Evolutionary conservation across 1,284 basidiomycete genomes (phyloP), one percentile per base, ranked within the genome.

Genomic region (Wallemia mellicola): DNA sequence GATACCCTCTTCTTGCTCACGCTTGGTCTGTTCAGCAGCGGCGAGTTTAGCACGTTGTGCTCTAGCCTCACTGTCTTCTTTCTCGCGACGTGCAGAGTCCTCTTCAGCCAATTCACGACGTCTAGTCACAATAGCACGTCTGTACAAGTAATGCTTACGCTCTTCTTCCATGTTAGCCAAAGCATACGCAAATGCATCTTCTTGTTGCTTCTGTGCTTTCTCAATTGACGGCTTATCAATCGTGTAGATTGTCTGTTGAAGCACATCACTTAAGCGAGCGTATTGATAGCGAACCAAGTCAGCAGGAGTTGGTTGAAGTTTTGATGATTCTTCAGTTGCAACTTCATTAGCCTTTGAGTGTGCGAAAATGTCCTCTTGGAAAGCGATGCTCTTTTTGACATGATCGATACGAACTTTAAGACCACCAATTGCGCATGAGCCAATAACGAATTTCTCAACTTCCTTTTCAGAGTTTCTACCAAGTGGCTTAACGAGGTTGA

Each of bases 391-490:
- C 38, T 87, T 83, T 11, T 77, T 78, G 55, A 83, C 80, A 70
- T 98, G 94, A 71, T 98, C 89, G 58, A 96, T 80, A 24, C 82
- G 80, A 62, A 95, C 82, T 66, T 76, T 78, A 61, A 96, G 77
- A 69, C 95, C 89, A 54, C 88, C 87, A 17, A 83, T 79, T 62
- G 85, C 81, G 61, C 86, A 86, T 62, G 86, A 88, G 60, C 82
- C 82, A 80, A 95, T 88, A 64, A 95, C 74, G 71, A 94, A 96
- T 27, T 85, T 82, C 69, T 94, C 88, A 61, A 89, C 77, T 67
- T 84, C 81, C 62, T 82, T 79, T 54, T 78, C 76, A 62, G 81
- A 79, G 60, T 73, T 68, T n/a, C 68, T 68, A 58, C 77, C 77
- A 58, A 91, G 76, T 0, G 87, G 84, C 22, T 75, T 74, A 62